Base-by-base conservation (phyloP, 495 filamentous ascomycete species). In the Elasticomyces elasticus region DNA sequence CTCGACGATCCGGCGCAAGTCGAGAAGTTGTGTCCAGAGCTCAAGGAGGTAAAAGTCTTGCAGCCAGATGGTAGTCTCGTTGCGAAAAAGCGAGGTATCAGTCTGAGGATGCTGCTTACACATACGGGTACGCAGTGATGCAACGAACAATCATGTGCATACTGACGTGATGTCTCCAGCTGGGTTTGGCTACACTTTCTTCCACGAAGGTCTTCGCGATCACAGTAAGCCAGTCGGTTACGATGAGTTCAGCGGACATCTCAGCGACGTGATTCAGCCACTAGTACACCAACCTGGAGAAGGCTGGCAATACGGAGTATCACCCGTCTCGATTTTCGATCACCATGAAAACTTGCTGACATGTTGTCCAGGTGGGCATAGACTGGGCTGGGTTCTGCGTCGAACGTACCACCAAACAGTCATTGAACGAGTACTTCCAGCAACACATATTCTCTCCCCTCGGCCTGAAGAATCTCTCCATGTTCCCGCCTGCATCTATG, bases 311-410 rank as follows among this genome's bases (percentile, higher is more conserved):
- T 83, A 84, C 57, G 79, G 79, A 0, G 76, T 81, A 68, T 73
- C 56, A 12, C 17, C 33, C 30, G 3, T 1, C 26, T 27, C 17
- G 13, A 3, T 17, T 25, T n/a, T 48, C 22, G 2, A 46, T 13
- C 11, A 22, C 25, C 35, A 12, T 17, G 19, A 17, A 15, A 40
- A 40, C 5, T 12, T 13, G 35, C 35, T 40, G 13, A 40, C 35
- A 46, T 17, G 30, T 5, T 4, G 12, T 20, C 5, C 26, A 49
- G 46, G 9, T 49, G 3, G 30, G 30, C 46, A 66, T 81, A 28
- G 80, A 84, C 61, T 83, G 79, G 80, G 80, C 73, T 6, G 80
- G 80, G 5, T 59, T 76, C 3, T 55, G 74, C 7, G 52, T 81
- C 43, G 75, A 83, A 57, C 72, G 76, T 11, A 69, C 70, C 13